Percentiles rank a stretch among this genome's conserved stretches.
Evolutionary conservation across 441 rosid genomes (phyloP).

Genomic region (Euphorbia celastroides): DNA sequence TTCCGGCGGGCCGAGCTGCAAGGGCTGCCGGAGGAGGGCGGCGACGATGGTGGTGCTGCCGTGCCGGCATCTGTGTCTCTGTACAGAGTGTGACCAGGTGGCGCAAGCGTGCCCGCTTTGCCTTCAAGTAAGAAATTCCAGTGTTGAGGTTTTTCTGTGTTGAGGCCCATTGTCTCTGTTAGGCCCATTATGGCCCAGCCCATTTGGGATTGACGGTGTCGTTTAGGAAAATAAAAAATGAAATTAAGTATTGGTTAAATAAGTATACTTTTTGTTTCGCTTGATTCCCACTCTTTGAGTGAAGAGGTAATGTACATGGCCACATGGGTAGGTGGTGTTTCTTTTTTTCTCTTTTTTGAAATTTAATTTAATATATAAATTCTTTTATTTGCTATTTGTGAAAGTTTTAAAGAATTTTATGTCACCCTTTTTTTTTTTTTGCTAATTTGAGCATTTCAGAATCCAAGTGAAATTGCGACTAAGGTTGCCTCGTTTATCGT

Average conservation of each 20-base stretch:
- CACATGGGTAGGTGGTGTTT: conserved; percentile 37
- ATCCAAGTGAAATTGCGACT: background rate
- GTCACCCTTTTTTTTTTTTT: background rate
- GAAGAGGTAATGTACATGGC: conserved; percentile 45
- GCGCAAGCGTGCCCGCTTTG: conserved; percentile 77
- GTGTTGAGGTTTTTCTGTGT: conserved; percentile 65
- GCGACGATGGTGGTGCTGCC: conserved; percentile 81
- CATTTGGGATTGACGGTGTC: background rate
- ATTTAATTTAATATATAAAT: conserved; percentile 40
- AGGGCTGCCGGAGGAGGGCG: conserved; percentile 41
- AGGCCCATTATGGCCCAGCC: conserved; percentile 23
- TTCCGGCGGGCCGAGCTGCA: conserved; percentile 48
- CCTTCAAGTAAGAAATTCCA: conserved; percentile 46
- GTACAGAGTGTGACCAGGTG: conserved; percentile 67
- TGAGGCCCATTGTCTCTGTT: conserved; percentile 22
- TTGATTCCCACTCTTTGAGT: conserved; percentile 27
- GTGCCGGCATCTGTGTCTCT: conserved; percentile 80
- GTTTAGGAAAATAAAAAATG: background rate
- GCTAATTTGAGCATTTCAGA: background rate
- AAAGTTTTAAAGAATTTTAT: background rate
- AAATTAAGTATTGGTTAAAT: conserved; percentile 14
- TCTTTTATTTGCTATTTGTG: conserved; percentile 37
- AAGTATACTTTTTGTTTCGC: conserved; percentile 5
- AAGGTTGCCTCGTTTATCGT: too few relatives aligned
- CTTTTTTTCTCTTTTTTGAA: background rate